These are phyloP conservation scores for Cytospora chrysosperma DNA, from an alignment of 2,329 filamentous ascomycete genomes.

Conservation along the genomic window DNA sequence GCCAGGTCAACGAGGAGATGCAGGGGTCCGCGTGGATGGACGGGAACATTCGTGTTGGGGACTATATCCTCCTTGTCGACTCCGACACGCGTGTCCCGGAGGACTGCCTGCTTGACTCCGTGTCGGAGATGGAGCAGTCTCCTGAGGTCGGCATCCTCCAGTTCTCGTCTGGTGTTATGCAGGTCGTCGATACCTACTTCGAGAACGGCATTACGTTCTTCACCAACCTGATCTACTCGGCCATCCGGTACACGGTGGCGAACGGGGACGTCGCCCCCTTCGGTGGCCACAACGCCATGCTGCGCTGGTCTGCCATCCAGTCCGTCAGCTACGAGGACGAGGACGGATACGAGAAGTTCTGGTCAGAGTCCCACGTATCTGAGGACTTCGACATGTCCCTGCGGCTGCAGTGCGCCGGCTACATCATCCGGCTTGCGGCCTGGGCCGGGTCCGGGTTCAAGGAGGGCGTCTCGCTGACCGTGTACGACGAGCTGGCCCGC, in stretches of 20 bases:
- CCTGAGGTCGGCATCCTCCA: conserved; percentile 78
- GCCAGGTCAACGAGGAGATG: conserved; percentile 61
- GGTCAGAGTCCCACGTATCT: conserved; percentile 77
- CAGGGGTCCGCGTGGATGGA: conserved; percentile 75
- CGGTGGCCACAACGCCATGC: conserved; percentile 76
- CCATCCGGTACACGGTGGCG: conserved; percentile 74
- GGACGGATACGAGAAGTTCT: conserved; percentile 75
- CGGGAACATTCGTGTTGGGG: conserved; percentile 81
- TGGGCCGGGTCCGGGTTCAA: conserved; percentile 78
- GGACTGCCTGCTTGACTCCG: conserved; percentile 76
- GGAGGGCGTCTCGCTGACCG: conserved; percentile 79
- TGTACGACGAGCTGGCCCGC: conserved; percentile 79
- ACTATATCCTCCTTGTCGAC: conserved; percentile 78
- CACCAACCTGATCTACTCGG: conserved; percentile 72
- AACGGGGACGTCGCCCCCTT: conserved; percentile 77
- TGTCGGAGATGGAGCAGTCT: conserved; percentile 78
- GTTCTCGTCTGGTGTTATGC: conserved; percentile 76
- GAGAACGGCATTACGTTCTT: conserved; percentile 71
- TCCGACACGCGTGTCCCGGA: conserved; percentile 76
- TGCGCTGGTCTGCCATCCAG: conserved; percentile 74
- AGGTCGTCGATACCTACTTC: conserved; percentile 72
- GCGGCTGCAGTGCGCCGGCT: conserved; percentile 69
- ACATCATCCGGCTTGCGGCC: conserved; percentile 69
- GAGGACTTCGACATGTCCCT: conserved; percentile 84
- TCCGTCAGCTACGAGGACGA: conserved; percentile 66